Percentiles rank a stretch among this genome's conserved stretches.
phyloP scores from a whole-genome alignment of 148 eudicot genomes.

The Dianthus caryophyllus region DNA sequence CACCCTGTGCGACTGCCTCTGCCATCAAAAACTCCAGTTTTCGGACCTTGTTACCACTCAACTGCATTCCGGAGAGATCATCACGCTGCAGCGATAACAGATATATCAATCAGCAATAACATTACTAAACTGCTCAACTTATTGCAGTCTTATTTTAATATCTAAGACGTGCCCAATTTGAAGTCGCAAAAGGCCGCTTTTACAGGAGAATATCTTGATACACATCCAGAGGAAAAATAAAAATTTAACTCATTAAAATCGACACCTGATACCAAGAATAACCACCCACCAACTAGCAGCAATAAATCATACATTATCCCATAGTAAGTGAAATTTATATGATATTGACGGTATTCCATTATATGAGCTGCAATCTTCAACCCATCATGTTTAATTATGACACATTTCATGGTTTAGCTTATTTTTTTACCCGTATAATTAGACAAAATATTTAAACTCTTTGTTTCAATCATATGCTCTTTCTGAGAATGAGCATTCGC shows the following conservation, averaged over 20 bases:
- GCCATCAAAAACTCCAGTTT: slow-evolving; percentile 96
- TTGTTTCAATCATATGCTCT: too few species aligned
- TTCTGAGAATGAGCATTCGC: too few species aligned
- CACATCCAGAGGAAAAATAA: background rate
- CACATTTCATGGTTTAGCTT: too few species aligned
- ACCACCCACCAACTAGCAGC: too few species aligned
- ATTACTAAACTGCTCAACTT: background rate
- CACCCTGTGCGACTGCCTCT: slow-evolving; percentile 86
- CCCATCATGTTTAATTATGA: too few species aligned
- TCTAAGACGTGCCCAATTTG: background rate
- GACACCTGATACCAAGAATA: too few species aligned
- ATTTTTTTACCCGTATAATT: too few species aligned
- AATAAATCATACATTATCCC: too few species aligned
- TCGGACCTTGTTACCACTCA: slow-evolving; percentile 96
- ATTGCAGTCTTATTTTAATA: background rate
- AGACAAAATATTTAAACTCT: too few species aligned
- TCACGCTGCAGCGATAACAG: slow-evolving; percentile 62
- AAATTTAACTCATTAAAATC: background rate
- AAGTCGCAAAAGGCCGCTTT: slow-evolving; percentile 1
- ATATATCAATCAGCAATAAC: slow-evolving; percentile 21
- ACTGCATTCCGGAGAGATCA: slow-evolving; percentile 97
- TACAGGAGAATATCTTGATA: background rate
- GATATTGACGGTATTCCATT: too few species aligned
- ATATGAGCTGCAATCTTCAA: too few species aligned
- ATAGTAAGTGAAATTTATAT: too few species aligned